Base-by-base conservation (phyloP, 1,139 yeast species). In the Sugiyamaella grinbergsii region DNA sequence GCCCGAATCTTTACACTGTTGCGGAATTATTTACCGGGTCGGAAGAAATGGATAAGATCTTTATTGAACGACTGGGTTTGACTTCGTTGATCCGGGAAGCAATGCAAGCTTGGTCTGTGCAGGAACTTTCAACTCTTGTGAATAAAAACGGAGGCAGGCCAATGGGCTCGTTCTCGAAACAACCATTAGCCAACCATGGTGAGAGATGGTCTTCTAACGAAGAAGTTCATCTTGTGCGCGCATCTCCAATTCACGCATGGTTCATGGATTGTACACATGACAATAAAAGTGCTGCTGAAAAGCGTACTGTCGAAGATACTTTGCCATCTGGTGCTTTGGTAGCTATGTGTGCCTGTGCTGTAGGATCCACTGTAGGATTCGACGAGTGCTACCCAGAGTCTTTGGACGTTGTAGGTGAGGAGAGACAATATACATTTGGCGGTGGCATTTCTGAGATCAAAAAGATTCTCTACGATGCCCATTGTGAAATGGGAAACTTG, bases 201-300 rank as follows among this genome's bases (percentile, higher is more conserved):
- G 53, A 51, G 31, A 53, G 42, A 39, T 23, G 19, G 52, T 43
- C 10, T 37, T 49, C 50, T 29, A 54, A 54, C 8, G 59, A 56
- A 18, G 53, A 54, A 2, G 50, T 58, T 15, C 78, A 77, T 58
- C 75, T 82, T 11, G 76, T 88, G 48, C 76, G 82, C 1, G 74
- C 82, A 6, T 79, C 83, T 39, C 82, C 83, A 11, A 95, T 96
- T 2, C 98, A 90, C 69, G 96, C 98, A 0, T 74, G 93, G 61
- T 86, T 93, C 62, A 91, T 93, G 97, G 98, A 93, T 67, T 91
- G 97, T 63, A 91, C 98, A 2, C 98, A 93, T 68, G 98, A 93
- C 68, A 93, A 93, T 64, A 94, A 89, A 68, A 84, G 82, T 33
- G 96, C 98, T 2, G 78, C 77, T 38, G 95, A 91, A 62, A 89